These are phyloP conservation scores for Heterobasidion irregulare DNA, from an alignment of 1,284 basidiomycete genomes.

Conservation along the genomic window DNA sequence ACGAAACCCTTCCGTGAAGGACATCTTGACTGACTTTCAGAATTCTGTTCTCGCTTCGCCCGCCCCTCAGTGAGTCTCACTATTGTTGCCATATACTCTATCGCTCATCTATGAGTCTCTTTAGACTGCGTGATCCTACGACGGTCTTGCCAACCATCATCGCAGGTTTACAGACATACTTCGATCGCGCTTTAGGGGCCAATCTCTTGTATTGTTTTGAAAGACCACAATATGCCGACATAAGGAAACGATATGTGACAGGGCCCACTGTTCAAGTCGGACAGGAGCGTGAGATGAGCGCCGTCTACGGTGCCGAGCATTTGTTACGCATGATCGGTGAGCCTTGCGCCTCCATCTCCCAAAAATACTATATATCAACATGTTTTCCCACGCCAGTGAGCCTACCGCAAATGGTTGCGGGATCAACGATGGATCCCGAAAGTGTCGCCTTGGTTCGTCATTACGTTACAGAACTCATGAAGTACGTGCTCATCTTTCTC, in stretches of 20 bases:
- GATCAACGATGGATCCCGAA: constrained; percentile 88
- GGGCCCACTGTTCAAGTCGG: constrained; percentile 61
- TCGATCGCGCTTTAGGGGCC: constrained; percentile 85
- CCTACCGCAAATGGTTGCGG: constrained; percentile 77
- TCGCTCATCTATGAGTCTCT: too few relatives aligned
- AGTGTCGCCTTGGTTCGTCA: constrained; percentile 79
- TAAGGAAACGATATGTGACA: constrained; percentile 71
- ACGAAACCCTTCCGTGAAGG: constrained; percentile 72
- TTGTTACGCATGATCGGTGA: constrained; percentile 85
- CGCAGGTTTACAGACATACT: constrained; percentile 88
- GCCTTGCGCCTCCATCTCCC: neutral
- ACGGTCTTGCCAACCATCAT: constrained; percentile 74
- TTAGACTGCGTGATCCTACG: constrained; percentile 53
- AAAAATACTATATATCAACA: neutral
- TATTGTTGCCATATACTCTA: constrained; percentile 26
- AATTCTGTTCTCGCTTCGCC: constrained; percentile 45
- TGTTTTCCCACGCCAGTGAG: constrained; percentile 35
- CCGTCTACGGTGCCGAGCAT: constrained; percentile 94
- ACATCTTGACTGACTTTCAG: constrained; percentile 77
- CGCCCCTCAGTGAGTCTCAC: constrained; percentile 34
- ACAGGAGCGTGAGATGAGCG: constrained; percentile 80
- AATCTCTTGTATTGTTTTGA: constrained; percentile 95
- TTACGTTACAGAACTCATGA: constrained; percentile 84
- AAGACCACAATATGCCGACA: constrained; percentile 83
- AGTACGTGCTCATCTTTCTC: constrained; percentile 41